Conservation (phyloP, 345 rosid genomes). For the Triadica sebifera region DNA sequence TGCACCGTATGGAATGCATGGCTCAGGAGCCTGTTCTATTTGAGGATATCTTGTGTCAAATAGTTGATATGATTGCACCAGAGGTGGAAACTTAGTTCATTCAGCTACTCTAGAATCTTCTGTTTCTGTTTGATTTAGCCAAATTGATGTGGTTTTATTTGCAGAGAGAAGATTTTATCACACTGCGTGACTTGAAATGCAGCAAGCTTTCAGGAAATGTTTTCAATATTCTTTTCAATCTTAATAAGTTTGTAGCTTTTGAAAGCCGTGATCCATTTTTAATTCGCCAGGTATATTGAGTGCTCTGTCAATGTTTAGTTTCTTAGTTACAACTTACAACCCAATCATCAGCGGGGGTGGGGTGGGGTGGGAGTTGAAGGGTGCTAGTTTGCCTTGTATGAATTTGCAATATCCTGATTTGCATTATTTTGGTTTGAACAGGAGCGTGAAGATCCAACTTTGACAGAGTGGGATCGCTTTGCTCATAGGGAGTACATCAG, state of each 20-base stretch:
- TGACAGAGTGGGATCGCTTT: constrained; percentile 98
- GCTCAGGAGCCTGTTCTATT: constrained; percentile 34
- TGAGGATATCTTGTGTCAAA: constrained; percentile 36
- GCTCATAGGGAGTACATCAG: constrained; percentile 61
- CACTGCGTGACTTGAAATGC: constrained; percentile 27
- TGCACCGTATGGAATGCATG: constrained; percentile 38
- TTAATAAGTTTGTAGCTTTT: constrained; percentile 33
- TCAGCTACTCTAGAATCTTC: background rate
- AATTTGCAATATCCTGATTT: background rate
- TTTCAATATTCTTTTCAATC: constrained; percentile 34
- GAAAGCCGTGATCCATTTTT: constrained; percentile 35
- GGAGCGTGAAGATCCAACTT: constrained; percentile 90
- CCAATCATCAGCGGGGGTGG: background rate
- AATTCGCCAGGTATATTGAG: constrained; percentile 30
- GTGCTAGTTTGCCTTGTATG: background rate
- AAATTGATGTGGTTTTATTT: constrained; percentile 1
- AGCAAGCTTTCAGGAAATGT: constrained; percentile 34
- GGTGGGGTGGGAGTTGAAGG: background rate
- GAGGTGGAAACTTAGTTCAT: constrained; percentile 17
- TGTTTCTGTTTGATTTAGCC: background rate
- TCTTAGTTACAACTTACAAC: background rate
- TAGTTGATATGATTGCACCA: constrained; percentile 34
- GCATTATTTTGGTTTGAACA: constrained; percentile 20
- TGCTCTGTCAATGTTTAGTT: background rate
- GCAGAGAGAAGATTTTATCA: constrained; percentile 28